Evolutionary conservation across 331 rosid species (phyloP).

Genomic region (Ulmus americana): DNA sequence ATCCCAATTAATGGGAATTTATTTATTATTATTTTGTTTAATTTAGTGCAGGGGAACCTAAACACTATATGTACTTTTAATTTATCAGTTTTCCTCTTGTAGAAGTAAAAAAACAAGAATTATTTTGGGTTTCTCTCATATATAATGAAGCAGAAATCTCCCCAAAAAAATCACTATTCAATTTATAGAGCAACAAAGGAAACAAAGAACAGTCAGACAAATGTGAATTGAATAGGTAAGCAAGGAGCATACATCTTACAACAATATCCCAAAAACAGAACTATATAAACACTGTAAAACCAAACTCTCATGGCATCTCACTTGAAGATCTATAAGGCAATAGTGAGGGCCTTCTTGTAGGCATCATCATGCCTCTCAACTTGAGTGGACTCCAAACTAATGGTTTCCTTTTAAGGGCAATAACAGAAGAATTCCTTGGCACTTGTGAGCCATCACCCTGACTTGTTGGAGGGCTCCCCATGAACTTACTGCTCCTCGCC

Average conservation of each 20-base stretch:
- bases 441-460: conserved; percentile 28
- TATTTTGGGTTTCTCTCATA: no score
- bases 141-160: no score
- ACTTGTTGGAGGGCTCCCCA: conserved; percentile 67
- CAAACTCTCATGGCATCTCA: conserved; percentile 23
- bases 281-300: conserved; percentile 7
- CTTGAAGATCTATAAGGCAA: conserved; percentile 43
- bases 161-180: no score
- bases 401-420: conserved; percentile 58
- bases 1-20: no score
- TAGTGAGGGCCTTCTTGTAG: conserved; percentile 45
- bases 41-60: no score
- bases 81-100: no score
- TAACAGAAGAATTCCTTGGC: conserved; percentile 38
- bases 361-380: conserved; percentile 49
- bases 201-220: neutral
- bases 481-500: conserved; percentile 67
- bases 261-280: neutral
- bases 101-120: no score
- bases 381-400: conserved; percentile 84
- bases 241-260: conserved; percentile 26
- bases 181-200: no score
- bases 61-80: no score
- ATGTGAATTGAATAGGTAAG: conserved; percentile 9
- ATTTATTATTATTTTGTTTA: no score